Base-by-base conservation (phyloP, 1,139 yeast species). In the Taphrina communis region DNA sequence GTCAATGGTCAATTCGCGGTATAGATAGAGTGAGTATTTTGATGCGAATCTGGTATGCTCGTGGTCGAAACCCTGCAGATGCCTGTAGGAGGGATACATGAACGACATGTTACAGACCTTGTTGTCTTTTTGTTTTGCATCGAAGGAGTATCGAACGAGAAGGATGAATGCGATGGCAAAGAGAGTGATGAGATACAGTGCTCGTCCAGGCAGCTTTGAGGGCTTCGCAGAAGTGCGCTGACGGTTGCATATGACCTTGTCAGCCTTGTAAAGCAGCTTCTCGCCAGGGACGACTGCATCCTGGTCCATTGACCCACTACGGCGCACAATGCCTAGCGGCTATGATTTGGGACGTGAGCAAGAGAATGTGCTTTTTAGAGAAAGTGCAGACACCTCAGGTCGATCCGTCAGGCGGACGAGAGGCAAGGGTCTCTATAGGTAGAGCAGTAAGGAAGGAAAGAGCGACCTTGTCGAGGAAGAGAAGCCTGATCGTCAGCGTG, bases 21-120 rank as follows among this genome's bases (percentile, higher is more conserved):
- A 95, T 8, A 92, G 81, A 74, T 88, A 90, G 6, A 93, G 79
- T 21, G 93, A 87, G 77, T 92, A 93, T 75, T 91, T 91, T 60
- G 87, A 81, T 1, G 97, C 95, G 76, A 87, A 85, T 66, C 85
- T 82, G 2, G 96, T 88, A 76, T 88, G 89, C 3, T 86, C 73
- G 41, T 83, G 82, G 76, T 90, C 95, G 76, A 93, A 89, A 1
- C 88, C 90, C 70, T 82, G 80, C 51, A 92, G 83, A 73, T 87
- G 81, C 11, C 93, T 93, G 74, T 89, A 90, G 0, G 92, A 86
- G 0, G 96, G 96, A 17, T 69, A 69, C 75, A 75, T 75, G 36
- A 63, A 72, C 1, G 72, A 62, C 71, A 72, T 71, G n/a, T 72
- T 72, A 56, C 78, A 76, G n/a, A 73, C 75, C 44, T 72, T 71